Evolutionary conservation across 2,329 filamentous ascomycete species (phyloP), one percentile per base, ranked within the genome.

Genomic region (Didymella segeticola): DNA sequence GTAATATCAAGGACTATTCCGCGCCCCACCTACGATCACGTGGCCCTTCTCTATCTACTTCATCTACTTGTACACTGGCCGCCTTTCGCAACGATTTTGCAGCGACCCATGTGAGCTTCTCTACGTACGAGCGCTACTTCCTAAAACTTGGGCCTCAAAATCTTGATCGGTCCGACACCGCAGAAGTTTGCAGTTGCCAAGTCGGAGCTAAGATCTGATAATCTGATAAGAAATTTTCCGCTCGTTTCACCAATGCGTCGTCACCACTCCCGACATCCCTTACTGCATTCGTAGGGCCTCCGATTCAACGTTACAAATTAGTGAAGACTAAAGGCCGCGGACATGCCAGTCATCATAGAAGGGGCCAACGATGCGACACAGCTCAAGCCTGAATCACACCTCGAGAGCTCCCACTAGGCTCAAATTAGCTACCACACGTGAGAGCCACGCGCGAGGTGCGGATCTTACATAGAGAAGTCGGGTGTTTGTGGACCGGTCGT

Each of bases 221-320:
- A 49, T 45, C 34, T 30, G 51, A 54, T 54, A 54, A 49, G 49
- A 48, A 26, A 5, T 48, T 17, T 45, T 34, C 38, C 25, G 20
- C 20, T 1, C 7, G 4, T 17, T 34, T 27, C 15, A 37, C 23
- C 37, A 25, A 43, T 26, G 37, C 43, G n/a, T 42, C 27, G 42
- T 41, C 36, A 41, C 36, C 26, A 47, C 2, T 19, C 30, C 37
- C 17, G 14, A 39, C n/a, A 47, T 8, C 10, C 30, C 42, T 20
- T 20, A 43, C 43, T 20, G 12, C n/a, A 25, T 43, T 25, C 4
- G 25, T n/a, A n/a, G 14, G 6, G 23, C 20, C n/a, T 26, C 43
- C 30, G 37, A 37, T 30, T 42, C 22, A 4, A 29, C 19, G 19
- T 27, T n/a, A 11, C 37, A 5, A 5, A n/a, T 3, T 37, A 26